Percentiles rank a stretch among this genome's conserved stretches.
phyloP scores from a whole-genome alignment of 2,329 filamentous ascomycete species.

The Aureobasidium zeae region DNA sequence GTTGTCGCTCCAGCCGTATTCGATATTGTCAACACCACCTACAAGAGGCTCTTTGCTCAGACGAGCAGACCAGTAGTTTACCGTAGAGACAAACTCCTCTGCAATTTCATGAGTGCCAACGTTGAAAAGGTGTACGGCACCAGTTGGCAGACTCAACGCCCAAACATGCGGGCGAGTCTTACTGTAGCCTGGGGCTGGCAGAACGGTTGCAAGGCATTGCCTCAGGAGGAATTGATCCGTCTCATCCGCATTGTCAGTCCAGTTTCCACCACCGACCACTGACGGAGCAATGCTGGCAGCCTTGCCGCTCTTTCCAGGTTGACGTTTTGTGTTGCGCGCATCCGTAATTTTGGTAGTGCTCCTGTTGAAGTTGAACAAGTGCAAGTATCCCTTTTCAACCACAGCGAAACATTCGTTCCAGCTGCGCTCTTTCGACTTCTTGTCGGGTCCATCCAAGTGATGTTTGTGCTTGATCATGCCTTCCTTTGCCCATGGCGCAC shows the following conservation, averaged over 20 bases:
- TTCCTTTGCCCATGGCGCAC: constrained; percentile 97
- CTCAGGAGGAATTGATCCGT: constrained; percentile 79
- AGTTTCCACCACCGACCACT: constrained; percentile 88
- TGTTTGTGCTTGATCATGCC: constrained; percentile 94
- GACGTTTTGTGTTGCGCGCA: constrained; percentile 10
- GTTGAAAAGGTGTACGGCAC: constrained; percentile 96
- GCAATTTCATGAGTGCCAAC: constrained; percentile 92
- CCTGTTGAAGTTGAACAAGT: constrained; percentile 85
- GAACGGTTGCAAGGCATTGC: constrained; percentile 81
- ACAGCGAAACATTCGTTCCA: constrained; percentile 96
- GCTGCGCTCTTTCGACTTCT: constrained; percentile 84
- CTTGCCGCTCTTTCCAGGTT: constrained; percentile 19
- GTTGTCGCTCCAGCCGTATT: constrained; percentile 89
- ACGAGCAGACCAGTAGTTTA: constrained; percentile 95
- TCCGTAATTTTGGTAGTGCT: constrained; percentile 45
- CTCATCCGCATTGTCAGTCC: constrained; percentile 92
- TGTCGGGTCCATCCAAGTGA: constrained; percentile 81
- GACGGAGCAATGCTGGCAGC: constrained; percentile 43
- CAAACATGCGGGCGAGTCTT: constrained; percentile 85
- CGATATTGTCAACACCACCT: constrained; percentile 90
- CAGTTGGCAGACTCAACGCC: constrained; percentile 83
- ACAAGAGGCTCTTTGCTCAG: constrained; percentile 87
- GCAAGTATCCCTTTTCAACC: constrained; percentile 87
- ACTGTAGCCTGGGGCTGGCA: constrained; percentile 88
- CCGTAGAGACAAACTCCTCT: constrained; percentile 84